These are phyloP conservation scores for Abortiporus biennis DNA, from an alignment of 1,284 basidiomycete genomes.

Conservation along the genomic window DNA sequence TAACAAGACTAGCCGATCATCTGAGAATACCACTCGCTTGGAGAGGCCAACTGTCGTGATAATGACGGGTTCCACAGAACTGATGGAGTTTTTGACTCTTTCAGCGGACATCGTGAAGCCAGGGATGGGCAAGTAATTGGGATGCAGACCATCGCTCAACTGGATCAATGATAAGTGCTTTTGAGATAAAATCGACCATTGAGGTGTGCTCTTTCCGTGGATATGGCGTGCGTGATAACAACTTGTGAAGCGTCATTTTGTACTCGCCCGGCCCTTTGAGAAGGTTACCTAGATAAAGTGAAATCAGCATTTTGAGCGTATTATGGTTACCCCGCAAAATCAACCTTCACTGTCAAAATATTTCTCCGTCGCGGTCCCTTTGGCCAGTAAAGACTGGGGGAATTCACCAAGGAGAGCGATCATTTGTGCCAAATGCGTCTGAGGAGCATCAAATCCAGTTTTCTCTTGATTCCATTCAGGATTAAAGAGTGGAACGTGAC, in stretches of 20 bases:
- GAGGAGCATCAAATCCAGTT: conserved; percentile 4
- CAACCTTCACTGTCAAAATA: conserved; percentile 6
- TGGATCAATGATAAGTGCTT: conserved; percentile 10
- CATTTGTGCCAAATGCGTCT: conserved; percentile 11
- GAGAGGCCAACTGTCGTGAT: no score
- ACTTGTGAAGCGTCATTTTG: conserved; percentile 4
- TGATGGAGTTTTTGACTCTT: no score
- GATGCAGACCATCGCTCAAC: conserved; percentile 9
- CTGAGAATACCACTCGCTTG: no score
- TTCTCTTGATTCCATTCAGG: conserved; percentile 7
- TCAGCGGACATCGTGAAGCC: conserved; percentile 1
- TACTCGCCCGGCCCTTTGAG: conserved; percentile 1
- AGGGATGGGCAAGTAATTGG: conserved; percentile 8
- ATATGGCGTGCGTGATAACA: conserved; percentile 1
- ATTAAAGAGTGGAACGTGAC: conserved; percentile 7
- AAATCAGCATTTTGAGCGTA: background rate
- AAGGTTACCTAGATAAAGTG: background rate
- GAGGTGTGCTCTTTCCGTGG: conserved; percentile 1
- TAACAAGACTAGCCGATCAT: no score
- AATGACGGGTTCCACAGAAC: no score
- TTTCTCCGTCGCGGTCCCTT: background rate
- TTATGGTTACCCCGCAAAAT: background rate
- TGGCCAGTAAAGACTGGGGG: conserved; percentile 1
- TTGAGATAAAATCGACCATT: conserved; percentile 6
- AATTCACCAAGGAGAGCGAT: conserved; percentile 8